Conservation (phyloP, 345 rosid genomes). For the Cochlearia excelsa region DNA sequence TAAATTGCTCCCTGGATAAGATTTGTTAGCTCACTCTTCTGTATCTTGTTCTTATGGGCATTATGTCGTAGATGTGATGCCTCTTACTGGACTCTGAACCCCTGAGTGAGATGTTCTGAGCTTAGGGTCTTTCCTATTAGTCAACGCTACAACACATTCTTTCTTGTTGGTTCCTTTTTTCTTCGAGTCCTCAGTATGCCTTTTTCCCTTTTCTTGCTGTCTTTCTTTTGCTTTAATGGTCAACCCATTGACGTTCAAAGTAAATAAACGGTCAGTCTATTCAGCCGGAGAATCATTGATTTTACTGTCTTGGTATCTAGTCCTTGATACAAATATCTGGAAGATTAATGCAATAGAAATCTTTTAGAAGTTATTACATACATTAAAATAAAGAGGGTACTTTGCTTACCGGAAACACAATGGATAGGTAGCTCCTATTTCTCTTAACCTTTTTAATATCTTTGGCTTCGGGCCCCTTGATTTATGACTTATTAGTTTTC, state of each 20-base stretch:
- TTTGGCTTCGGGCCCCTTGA: background rate
- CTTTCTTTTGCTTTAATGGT: constrained; percentile 35
- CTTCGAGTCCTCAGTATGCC: constrained; percentile 50
- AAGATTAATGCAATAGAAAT: constrained; percentile 47
- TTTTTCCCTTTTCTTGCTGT: constrained; percentile 31
- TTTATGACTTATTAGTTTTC: constrained; percentile 5
- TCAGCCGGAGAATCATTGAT: constrained; percentile 40
- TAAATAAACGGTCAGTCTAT: constrained; percentile 59
- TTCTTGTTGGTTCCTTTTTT: constrained; percentile 38
- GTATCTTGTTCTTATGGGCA: constrained; percentile 46
- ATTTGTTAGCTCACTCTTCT: constrained; percentile 37
- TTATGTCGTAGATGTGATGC: constrained; percentile 39
- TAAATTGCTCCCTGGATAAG: constrained; percentile 29
- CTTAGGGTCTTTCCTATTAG: constrained; percentile 41
- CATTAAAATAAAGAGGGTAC: constrained; percentile 58
- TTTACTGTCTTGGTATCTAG: constrained; percentile 24
- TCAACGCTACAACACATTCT: constrained; percentile 40
- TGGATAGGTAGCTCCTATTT: constrained; percentile 72
- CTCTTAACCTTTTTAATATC: background rate
- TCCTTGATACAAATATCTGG: constrained; percentile 34
- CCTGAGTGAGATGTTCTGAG: constrained; percentile 43
- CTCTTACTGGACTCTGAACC: constrained; percentile 37
- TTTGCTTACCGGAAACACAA: constrained; percentile 43
- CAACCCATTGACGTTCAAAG: constrained; percentile 41
- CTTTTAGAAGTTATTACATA: constrained; percentile 42